Base-by-base conservation (phyloP, 768 basidiomycete genomes). In the Suillus americanus region DNA sequence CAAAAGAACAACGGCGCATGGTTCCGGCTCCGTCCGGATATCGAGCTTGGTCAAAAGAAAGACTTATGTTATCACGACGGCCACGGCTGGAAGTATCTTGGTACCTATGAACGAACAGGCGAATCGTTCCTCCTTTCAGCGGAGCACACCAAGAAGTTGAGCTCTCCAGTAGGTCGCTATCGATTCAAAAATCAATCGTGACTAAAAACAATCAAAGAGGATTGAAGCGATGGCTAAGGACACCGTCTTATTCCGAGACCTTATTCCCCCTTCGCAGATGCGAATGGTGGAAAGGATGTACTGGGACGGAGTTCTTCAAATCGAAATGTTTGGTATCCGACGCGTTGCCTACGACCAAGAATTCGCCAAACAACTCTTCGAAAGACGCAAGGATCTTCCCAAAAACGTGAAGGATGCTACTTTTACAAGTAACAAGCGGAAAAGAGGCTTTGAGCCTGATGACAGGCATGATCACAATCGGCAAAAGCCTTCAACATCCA, bases 201-300 rank as follows among this genome's bases (percentile, higher is more conserved):
- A 60, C 28, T 62, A 35, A 62, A 60, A 25, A 23, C 16, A 14
- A 10, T 33, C 35, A 2, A 57, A 74, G 73, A 73, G 65, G 66
- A n/a, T 74, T 40, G 23, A 66, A 35, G 48, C 65, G 12, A 63
- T 57, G 37, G 67, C 73, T 12, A 45, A 38, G 41, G 6, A 45
- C 23, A 75, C 75, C 5, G 69, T 65, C 46, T 55, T 71, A 7
- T 69, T 67, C 60, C 65, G 61, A 25, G 67, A 74, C 53, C 54
- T 74, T 20, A 43, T 74, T 30, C 66, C 73, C 28, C 67, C 75
- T 13, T 68, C 65, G 18, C 75, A 73, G 25, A 57, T 55, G 35
- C 64, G 61, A 53, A 74, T 74, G 72, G 68, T 72, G 43, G 61
- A 61, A 14, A 70, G 69, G 16, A 76, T 74, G 73, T 76, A 74